Base-by-base conservation (phyloP, 148 eudicot species). In the Persicaria tinctoria region DNA sequence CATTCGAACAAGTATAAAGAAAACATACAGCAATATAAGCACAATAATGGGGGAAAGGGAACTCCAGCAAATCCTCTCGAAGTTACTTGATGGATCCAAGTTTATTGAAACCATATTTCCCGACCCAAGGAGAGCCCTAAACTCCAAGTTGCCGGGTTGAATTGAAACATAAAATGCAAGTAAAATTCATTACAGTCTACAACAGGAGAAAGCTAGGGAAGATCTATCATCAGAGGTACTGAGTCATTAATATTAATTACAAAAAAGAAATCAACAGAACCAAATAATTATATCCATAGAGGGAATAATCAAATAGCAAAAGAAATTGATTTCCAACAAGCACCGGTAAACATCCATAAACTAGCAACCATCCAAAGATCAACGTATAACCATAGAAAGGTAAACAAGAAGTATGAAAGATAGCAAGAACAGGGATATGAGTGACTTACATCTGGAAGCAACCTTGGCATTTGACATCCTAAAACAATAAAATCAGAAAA, bases 401-500 rank as follows among this genome's bases (percentile, higher is more conserved):
- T 2, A 51, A 57, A 10, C 64, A 20, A 8, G 27, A 8, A 27
- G 41, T 60, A 60, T 23, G 10, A 9, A 60, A 23, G 14, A 2
- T 38, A 60, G 27, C 5, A 17, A 1, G 8, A 57, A 57, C 63
- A 18, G 2, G 32, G 20, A 60, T 3, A 55, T 8, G 0, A 23
- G 27, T 13, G 44, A 69, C 72, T 69, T 6, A 69, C 72, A 69
- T 69, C 48, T 69, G 41, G 72, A 69, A 69, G 18, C 72, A 69
- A 3, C 72, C 72, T 46, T 69, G 72, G 72, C 72, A 69, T 14
- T 69, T 69, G 72, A 69, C 72, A 69, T 69, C 72, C 72, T 69
- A 14, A 69, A 44, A 69, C 48, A 69, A 44, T 0, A 8, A 5
- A 5, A 45, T 4, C 2, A 13, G 6, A 69, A 14, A 14, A 45